Base-by-base conservation (phyloP, 805 yeast genomes). In the Metschnikowia cerradonensis region DNA sequence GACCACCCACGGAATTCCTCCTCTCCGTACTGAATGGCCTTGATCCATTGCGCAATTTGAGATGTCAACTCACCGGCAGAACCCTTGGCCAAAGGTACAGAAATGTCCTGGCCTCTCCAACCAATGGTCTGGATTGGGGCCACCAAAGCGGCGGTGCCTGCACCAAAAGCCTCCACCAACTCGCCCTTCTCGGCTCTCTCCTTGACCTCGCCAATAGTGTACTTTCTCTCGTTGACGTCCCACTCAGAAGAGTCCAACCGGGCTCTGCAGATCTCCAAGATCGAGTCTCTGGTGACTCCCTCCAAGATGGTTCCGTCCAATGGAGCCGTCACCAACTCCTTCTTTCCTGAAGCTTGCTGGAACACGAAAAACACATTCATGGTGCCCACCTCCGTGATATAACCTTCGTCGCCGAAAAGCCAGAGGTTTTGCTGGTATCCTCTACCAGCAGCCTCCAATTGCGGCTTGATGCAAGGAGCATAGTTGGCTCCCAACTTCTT, bases 61-160 rank as follows among this genome's bases (percentile, higher is more conserved):
- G 81, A 82, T 46, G 98, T 90, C 65, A 92, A 75, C 55, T 78
- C 82, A 64, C 96, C 96, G 66, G 90, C 86, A 67, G 86, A 83
- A 54, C 96, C 96, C 51, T 79, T 82, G 52, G 83, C 81, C 57
- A 89, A 70, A 54, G 98, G 98, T 45, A 92, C 92, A 4, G 72
- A 57, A 59, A 92, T 89, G 53, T 78, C 80, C 63, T 83, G 68
- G 47, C 85, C 95, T 52, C 79, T 76, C 83, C 83, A 92, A 52
- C 90, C 91, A 64, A 92, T 89, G 62, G 80, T 87, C 70, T 86
- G 83, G 65, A 92, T 90, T 60, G 98, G 98, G 35, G 96, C 83
- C 42, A 94, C 98, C 64, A 92, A 83, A 41, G 97, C 98, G 53
- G 99, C 98, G 51, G 99, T 92, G 64, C 99, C 99, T 19, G 97